A percentile compares a stretch with the other conserved stretches of the same genome.
These are phyloP conservation scores for Penicillium oxalicum DNA, from an alignment of 2,329 filamentous ascomycete species.

Conservation along the genomic window DNA sequence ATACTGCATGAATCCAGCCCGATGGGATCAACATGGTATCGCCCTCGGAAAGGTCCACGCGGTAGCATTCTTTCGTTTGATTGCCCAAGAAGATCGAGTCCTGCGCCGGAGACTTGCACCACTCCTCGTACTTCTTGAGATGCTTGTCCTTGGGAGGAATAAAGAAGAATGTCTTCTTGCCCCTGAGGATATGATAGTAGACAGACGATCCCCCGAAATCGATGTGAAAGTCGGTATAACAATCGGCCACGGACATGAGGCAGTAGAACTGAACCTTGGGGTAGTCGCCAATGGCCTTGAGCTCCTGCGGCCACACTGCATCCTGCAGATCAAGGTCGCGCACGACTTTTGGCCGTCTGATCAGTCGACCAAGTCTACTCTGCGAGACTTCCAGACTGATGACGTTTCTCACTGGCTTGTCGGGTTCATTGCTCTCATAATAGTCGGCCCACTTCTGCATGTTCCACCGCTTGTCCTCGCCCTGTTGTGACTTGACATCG, in stretches of 20 bases:
- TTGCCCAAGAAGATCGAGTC: slow-evolving; percentile 61
- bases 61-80: slow-evolving; percentile 60
- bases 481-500: slow-evolving; percentile 64
- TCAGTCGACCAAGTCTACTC: slow-evolving; percentile 55
- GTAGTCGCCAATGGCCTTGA: slow-evolving; percentile 51
- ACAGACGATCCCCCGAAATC: slow-evolving; percentile 67
- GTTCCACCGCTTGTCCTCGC: slow-evolving; percentile 59
- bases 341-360: slow-evolving; percentile 59
- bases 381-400: slow-evolving; percentile 64
- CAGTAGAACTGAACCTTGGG: slow-evolving; percentile 64
- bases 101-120: slow-evolving; percentile 62
- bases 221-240: slow-evolving; percentile 67
- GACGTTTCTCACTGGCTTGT: slow-evolving; percentile 61
- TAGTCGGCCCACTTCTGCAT: slow-evolving; percentile 64
- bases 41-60: slow-evolving; percentile 59
- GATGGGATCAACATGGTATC: slow-evolving; percentile 67
- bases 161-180: slow-evolving; percentile 66
- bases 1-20: slow-evolving; percentile 67
- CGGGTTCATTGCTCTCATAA: slow-evolving; percentile 51
- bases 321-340: slow-evolving; percentile 55
- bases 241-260: slow-evolving; percentile 65
- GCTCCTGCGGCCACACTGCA: slow-evolving; percentile 46
- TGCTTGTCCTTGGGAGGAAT: slow-evolving; percentile 63
- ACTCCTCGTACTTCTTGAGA: slow-evolving; percentile 64
- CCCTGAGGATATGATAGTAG: slow-evolving; percentile 64